Evolutionary conservation across 2,329 filamentous ascomycete species (phyloP).

Genomic region (Fusarium gaditjirri): DNA sequence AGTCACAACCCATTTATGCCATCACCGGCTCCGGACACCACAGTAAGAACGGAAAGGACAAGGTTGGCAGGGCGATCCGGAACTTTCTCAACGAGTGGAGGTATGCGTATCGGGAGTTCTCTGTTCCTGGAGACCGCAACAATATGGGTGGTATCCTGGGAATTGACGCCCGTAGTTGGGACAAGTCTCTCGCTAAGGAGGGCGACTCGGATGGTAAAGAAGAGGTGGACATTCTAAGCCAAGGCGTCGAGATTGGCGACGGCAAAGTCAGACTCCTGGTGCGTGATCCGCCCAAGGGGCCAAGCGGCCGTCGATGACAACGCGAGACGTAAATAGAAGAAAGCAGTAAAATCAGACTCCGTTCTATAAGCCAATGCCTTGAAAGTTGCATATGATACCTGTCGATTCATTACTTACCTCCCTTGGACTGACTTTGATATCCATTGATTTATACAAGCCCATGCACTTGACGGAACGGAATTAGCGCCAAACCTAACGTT

Average conservation of each 20-base stretch:
- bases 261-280: constrained; percentile 74
- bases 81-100: constrained; percentile 94
- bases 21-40: constrained; percentile 98
- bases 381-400: background rate
- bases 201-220: constrained; percentile 54
- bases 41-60: constrained; percentile 98
- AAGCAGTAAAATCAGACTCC: constrained; percentile 46
- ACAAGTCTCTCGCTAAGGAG: constrained; percentile 67
- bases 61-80: constrained; percentile 93
- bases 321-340: constrained; percentile 41
- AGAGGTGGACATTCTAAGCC: constrained; percentile 68
- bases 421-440: background rate
- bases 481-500: background rate
- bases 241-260: constrained; percentile 75
- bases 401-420: background rate
- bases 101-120: constrained; percentile 96
- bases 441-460: background rate
- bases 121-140: constrained; percentile 90
- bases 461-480: background rate
- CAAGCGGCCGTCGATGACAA: constrained; percentile 59
- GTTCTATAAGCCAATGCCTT: constrained; percentile 29
- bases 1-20: constrained; percentile 84
- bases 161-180: constrained; percentile 74
- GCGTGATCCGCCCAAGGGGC: constrained; percentile 67
- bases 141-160: constrained; percentile 81